Base-by-base conservation (phyloP, 2,329 filamentous ascomycete species). In the Rutstroemia sp. region DNA sequence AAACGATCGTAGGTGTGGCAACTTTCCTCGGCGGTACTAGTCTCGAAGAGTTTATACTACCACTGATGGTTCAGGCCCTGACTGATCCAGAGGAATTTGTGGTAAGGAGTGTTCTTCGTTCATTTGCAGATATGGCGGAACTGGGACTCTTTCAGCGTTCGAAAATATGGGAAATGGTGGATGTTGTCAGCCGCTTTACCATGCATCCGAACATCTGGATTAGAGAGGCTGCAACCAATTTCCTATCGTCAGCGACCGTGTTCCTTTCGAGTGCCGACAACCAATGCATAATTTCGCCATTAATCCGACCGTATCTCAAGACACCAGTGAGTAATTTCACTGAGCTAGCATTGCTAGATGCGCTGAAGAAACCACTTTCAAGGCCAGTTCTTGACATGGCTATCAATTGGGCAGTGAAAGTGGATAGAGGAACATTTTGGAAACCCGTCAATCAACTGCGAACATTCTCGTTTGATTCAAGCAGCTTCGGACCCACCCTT, bases 131-230 rank as follows among this genome's bases (percentile, higher is more conserved):
- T 58, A 89, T 99, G 75, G 91, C 92, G 8, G 86, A 88, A 54
- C 77, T 99, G 19, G 95, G 94, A 0, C 76, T 99, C 0, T 82
- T 99, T 48, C 92, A 95, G 52, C 82, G 90, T 65, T 79, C 85
- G 5, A 92, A 89, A 58, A 86, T 85, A 1, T 96, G 91, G 86
- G 91, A 96, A 68, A 76, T 99, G 41, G 83, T 95, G 21, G 87
- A 95, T 59, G 84, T 92, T 41, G 82, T 92, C 14, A 86, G 82
- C 6, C 83, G 91, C 3, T 96, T 97, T 66, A 86, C 92, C 12
- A 86, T 96, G 77, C 94, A 99, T 69, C 94, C 94, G 0, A 97
- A 96, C 64, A 76, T 90, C 8, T 99, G 94, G 92, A 92, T 99
- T 53, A 83, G 92, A 39, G 92, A 97, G 72, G 89, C 92, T 9